Base-by-base conservation (phyloP, 1,284 basidiomycete genomes). In the Cystobasidium pallidum region DNA sequence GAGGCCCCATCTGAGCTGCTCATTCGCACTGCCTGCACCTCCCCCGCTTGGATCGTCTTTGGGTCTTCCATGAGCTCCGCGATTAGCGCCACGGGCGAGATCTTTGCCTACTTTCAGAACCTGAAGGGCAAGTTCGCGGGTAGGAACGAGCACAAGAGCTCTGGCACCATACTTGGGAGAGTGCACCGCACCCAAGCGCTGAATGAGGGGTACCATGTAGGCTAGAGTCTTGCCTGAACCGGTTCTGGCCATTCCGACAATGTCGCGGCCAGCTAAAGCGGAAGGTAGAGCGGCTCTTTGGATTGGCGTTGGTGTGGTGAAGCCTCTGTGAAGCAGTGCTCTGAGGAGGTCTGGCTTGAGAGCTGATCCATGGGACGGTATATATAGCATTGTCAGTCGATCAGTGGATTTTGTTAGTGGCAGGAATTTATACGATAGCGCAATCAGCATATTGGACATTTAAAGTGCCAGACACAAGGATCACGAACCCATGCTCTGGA, bases 151-250 rank as follows among this genome's bases (percentile, higher is more conserved):
- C 66, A 99, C 91, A 54, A 99, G 82, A 19, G 91, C 91, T 61
- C 94, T 86, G 19, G 92, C 88, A 55, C 94, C 95, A 76, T 94
- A 93, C 0, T 87, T 83, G 13, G 87, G 86, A 3, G 88, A 86
- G 80, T 96, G 94, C 19, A 88, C 84, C 19, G 91, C 91, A 28
- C 90, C 88, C 11, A 99, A 86, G 30, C 91, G 86, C 75, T 96
- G 91, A 0, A 98, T 85, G 15, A 99, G 85, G 55, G 96, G 96
- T 24, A 99, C 85, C 84, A 99, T 87, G 81, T 96, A 99, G 43
- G 95, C 95, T 32, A 99, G 86, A 15, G 95, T 97, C 83, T 99
- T 99, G 74, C 96, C 96, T 0, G 94, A 97, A 70, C 96, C 96
- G 0, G 96, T 99, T 21, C 96, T 86, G 26, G 96, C 95, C 96